These are phyloP conservation scores for Geranium brycei DNA, from an alignment of 345 rosid genomes.

Conservation along the genomic window DNA sequence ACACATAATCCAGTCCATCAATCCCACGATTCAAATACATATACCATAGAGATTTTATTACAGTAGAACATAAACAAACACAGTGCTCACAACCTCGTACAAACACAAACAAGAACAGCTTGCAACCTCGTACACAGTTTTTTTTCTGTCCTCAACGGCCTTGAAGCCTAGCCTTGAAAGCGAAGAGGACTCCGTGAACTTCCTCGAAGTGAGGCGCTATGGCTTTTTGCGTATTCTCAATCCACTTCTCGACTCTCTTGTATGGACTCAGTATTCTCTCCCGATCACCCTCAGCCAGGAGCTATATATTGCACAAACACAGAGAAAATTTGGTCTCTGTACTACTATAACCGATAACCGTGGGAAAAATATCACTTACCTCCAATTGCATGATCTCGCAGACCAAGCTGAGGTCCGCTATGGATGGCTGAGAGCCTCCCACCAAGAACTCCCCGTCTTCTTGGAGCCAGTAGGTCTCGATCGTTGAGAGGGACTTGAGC, in stretches of 20 bases:
- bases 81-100: background rate
- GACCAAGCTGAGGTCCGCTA: constrained; percentile 77
- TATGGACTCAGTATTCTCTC: constrained; percentile 30
- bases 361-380: background rate
- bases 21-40: too few species aligned
- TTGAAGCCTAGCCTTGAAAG: constrained; percentile 19
- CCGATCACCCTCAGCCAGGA: constrained; percentile 45
- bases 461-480: constrained; percentile 74
- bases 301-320: constrained; percentile 13
- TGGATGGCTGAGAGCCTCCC: constrained; percentile 65
- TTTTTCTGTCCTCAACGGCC: background rate
- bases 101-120: too few species aligned
- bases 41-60: too few species aligned
- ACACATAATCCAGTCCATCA: too few species aligned
- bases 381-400: constrained; percentile 55
- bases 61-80: background rate
- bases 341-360: background rate
- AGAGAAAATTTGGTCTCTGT: background rate
- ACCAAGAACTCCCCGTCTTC: constrained; percentile 53
- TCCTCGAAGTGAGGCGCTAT: constrained; percentile 56
- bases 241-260: constrained; percentile 59
- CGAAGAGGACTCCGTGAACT: constrained; percentile 35
- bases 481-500: constrained; percentile 33
- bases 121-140: too few species aligned
- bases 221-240: constrained; percentile 38